Base-by-base conservation (phyloP, 2,329 filamentous ascomycete species). In the Magnaporthiopsis incrustans region DNA sequence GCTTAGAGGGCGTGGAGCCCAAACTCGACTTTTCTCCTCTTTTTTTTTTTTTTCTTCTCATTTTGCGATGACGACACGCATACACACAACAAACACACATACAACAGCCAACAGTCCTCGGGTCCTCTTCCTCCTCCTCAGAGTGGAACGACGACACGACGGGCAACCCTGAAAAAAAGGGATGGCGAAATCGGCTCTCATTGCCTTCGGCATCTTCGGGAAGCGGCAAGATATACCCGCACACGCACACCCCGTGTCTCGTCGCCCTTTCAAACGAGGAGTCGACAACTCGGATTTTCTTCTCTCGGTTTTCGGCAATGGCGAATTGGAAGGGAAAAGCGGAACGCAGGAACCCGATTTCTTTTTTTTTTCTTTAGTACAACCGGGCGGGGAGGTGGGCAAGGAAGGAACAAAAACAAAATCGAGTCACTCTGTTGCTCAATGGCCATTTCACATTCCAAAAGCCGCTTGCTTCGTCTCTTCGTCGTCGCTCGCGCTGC, bases 361-460 rank as follows among this genome's bases (percentile, higher is more conserved):
- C 57, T 58, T 58, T 58, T 58, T 58, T 26, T 11, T 12, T 35
- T 11, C 33, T 35, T 12, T 63, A 65, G 62, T 33, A 75, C 69
- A 70, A 67, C 38, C 30, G 10, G n/a, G n/a, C 44, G n/a, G 1
- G 44, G 44, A 2, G 7, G 30, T 4, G 30, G 22, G 22, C 22
- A 69, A 72, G 71, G 73, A 70, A 70, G 73, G 72, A 72, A 75
- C 76, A 76, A 76, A 53, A 53, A 79, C 74, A 76, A 30, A 30
- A 74, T 68, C 56, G 62, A 63, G 62, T 59, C 57, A 59, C 38
- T 59, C 71, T 76, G 77, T 77, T 79, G 86, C 80, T 85, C 82
- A 84, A 89, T 89, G 87, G 88, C 87, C 87, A 83, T 89, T 88
- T 89, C 86, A 86, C 85, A 81, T 44, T 50, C 59, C 60, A 38